Evolutionary conservation across 2,329 filamentous ascomycete genomes (phyloP), one percentile per base, ranked within the genome.

Genomic region (Zasmidium cellare): DNA sequence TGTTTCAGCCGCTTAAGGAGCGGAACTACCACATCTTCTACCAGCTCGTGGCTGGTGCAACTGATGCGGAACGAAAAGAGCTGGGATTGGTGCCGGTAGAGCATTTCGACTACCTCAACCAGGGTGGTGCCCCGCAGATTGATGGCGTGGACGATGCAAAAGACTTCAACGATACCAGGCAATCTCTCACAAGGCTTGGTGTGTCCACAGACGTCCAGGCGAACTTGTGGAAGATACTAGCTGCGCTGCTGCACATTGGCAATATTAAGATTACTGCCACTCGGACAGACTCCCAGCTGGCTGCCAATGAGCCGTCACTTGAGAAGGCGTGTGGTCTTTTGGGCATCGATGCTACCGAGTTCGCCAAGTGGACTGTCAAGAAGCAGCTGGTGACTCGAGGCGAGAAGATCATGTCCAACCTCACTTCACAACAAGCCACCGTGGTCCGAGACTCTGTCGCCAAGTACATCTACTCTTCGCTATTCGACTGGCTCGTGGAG

Each of bases 11-110:
- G 45, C 80, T 97, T 63, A 97, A 96, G 79, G 94, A 99, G 80
- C 86, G 94, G 66, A 99, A 99, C 75, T 99, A 99, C 78, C 94
- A 99, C 76, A 93, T 99, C 69, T 99, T 99, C 79, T 99, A 99
- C 76, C 94, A 99, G 76, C 84, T 99, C 52, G 87, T 97, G 47
- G 92, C 92, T 51, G 94, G 96, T 72, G 90, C 92, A n/a, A 87
- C 90, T 1, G 90, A 96, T 28, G 82, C 85, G 62, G 88, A 97
- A 76, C 87, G 87, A 51, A 84, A 93, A 72, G 88, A 93, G 66
- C 83, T 97, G 58, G 85, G 87, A 46, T 79, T 99, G 60, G 78
- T 92, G 46, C 85, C 92, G 0, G 85, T 96, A 47, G 92, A 97
- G 71, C 87, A 97, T 68, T 99, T 94, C 68, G 91, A 96, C 71